Evolutionary conservation across 768 basidiomycete species (phyloP).

Genomic region (Symmetrospora coprosmae): DNA sequence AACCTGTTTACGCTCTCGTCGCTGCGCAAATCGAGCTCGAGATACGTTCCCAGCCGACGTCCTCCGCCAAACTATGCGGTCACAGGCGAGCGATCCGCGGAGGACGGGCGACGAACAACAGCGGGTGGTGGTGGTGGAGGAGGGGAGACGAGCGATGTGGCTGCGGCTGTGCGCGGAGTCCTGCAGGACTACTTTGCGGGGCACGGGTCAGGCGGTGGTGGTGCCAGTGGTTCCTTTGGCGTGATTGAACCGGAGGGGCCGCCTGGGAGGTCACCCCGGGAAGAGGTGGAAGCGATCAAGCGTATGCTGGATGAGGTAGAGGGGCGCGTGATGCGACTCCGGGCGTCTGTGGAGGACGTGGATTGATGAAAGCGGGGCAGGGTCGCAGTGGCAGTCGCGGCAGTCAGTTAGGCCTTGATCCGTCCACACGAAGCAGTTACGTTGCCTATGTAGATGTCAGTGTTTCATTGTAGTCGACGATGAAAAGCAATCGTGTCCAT

Average conservation of each 20-base stretch:
- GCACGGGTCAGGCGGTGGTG: neutral
- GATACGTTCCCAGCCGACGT: neutral
- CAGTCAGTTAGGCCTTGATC: too few species aligned
- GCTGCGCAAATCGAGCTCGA: conserved; percentile 1
- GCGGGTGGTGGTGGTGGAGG: neutral
- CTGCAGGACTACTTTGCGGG: conserved; percentile 30
- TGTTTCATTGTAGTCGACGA: too few species aligned
- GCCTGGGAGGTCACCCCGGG: neutral
- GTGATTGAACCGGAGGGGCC: neutral
- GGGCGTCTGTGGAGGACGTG: neutral
- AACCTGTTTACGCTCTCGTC: conserved; percentile 57
- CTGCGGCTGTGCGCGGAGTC: conserved; percentile 30
- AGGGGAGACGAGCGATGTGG: conserved; percentile 23
- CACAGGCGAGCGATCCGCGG: neutral
- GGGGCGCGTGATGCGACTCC: neutral
- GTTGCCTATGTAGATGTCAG: too few species aligned
- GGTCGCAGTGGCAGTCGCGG: too few species aligned
- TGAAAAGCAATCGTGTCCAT: too few species aligned
- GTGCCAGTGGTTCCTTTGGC: too few species aligned
- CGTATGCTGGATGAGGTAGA: neutral
- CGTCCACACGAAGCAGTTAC: too few species aligned
- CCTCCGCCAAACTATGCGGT: neutral
- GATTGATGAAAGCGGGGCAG: too few species aligned
- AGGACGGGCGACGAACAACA: neutral
- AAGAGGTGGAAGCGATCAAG: neutral